These are phyloP conservation scores for Flaveria bidentis DNA, from an alignment of 129 eudicot species.

Conservation along the genomic window DNA sequence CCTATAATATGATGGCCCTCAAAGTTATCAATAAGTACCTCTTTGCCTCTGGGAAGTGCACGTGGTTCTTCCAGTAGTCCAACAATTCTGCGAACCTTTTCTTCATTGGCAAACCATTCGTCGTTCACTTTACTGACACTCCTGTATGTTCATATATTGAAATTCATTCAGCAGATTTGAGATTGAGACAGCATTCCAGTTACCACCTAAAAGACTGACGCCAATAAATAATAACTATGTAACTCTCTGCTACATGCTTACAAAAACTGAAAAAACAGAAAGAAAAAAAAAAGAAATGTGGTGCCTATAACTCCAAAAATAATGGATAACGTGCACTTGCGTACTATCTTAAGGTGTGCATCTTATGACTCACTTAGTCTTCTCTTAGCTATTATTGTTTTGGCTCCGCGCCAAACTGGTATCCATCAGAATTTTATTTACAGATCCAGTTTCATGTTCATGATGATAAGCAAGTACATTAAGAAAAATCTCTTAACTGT, in stretches of 20 bases:
- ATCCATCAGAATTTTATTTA: background rate
- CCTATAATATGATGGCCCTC: constrained; percentile 8
- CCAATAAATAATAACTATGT: constrained; percentile 20
- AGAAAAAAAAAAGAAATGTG: constrained; percentile 19
- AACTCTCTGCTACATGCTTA: constrained; percentile 23
- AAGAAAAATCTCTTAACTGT: background rate
- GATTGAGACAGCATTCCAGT: constrained; percentile 24
- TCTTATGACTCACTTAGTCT: background rate
- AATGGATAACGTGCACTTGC: background rate
- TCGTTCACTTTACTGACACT: constrained; percentile 95
- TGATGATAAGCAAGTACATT: background rate
- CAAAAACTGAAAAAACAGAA: background rate
- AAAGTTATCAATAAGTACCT: constrained; percentile 45
- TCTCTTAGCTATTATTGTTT: background rate
- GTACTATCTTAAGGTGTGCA: background rate
- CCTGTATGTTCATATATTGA: constrained; percentile 54
- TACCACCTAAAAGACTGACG: constrained; percentile 32
- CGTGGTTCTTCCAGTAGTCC: constrained; percentile 70
- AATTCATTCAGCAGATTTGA: constrained; percentile 22
- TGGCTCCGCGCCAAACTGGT: background rate
- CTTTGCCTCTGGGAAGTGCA: constrained; percentile 56
- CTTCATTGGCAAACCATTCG: constrained; percentile 98
- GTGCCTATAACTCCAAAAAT: constrained; percentile 8
- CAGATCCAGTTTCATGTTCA: background rate
- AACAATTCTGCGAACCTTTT: constrained; percentile 76